Base-by-base conservation (phyloP, 1,284 basidiomycete genomes). In the Pterula multifida region DNA sequence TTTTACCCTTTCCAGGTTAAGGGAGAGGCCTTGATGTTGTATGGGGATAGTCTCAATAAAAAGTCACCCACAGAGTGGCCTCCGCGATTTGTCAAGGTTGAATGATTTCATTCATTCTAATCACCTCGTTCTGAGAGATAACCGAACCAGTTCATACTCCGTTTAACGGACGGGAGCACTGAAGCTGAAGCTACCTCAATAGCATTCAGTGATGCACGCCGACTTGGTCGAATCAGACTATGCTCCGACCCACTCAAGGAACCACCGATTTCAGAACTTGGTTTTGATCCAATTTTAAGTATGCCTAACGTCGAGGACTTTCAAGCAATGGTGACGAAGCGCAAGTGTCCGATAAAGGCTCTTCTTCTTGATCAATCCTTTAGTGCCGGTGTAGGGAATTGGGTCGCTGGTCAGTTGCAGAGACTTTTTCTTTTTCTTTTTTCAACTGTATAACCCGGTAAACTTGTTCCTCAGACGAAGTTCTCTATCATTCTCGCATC, bases 351-450 rank as follows among this genome's bases (percentile, higher is more conserved):
- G 0, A 76, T 89, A 55, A 92, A 91, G 58, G 80, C 84, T 1
- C 68, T 91, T 12, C 71, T 92, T 13, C 75, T 92, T 45, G 83
- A 92, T 63, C 89, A 91, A 61, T 77, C 80, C 0, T 88, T 89
- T 66, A 83, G 77, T 54, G 85, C 85, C 2, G 89, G 89, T 0
- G 76, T 92, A 2, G 88, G 89, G 1, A 92, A 91, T 61, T 90
- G 85, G 85, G 78, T 90, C 1, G 86, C 86, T 56, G 85, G 85
- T 78, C 56, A 53, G 50, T 47, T n/a, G n/a, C n/a, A n/a, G n/a
- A n/a, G n/a, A 47, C 42, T 44, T 63, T 60, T 59, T 36, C 42
- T 25, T 23, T 15, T 19, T n/a, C n/a, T 12, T 24, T 44, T 23
- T 26, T 26, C 36, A 32, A 23, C 23, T 47, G 47, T 44, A 22